Base-by-base conservation (phyloP, 306 rosid species). In the Vicia sativa region DNA sequence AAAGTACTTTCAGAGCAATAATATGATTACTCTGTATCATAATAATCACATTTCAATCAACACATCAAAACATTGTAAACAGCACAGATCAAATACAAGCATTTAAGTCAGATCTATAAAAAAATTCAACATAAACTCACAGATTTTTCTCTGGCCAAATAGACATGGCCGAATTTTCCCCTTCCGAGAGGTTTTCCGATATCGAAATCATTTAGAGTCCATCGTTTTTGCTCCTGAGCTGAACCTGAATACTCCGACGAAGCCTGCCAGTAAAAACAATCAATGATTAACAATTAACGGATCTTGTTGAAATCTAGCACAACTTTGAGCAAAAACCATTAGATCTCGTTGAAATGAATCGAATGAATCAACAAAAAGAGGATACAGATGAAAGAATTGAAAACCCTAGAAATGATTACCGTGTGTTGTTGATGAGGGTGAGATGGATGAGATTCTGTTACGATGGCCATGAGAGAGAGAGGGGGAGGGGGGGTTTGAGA, bases 151-250 rank as follows among this genome's bases (percentile, higher is more conserved):
- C 97, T 95, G 39, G 99, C 99, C 80, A 95, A 75, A 81, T 95
- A 95, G 80, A 95, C 99, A 38, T 95, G 99, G n/a, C 99, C 97
- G 38, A 95, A 95, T 87, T 95, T 95, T 8, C 99, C 99, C 63
- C 97, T 82, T 58, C 99, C 99, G 3, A 95, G 97, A 54, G 99
- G 97, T 38, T 91, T 95, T 58, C 99, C 99, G 7, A 95, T 88
- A 42, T 95, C 99, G 18, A 95, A 95, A 77, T 95, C 99, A 43
- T 82, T 82, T 10, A 91, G 91, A 31, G 88, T 90, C 99, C 99
- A 95, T 62, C 99, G 86, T 67, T 70, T 86, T 39, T 83, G 86
- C 77, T 87, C 97, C 71, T 56, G 83, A 65, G 83, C 82, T 18
- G 92, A 85, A 75, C 63, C 89, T 75, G 90, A 83, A 66, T 37